Percentiles rank a stretch among this genome's conserved stretches.
These are phyloP conservation scores for Aspergillus ochraceus DNA, from an alignment of 2,329 filamentous ascomycete genomes.

Conservation along the genomic window DNA sequence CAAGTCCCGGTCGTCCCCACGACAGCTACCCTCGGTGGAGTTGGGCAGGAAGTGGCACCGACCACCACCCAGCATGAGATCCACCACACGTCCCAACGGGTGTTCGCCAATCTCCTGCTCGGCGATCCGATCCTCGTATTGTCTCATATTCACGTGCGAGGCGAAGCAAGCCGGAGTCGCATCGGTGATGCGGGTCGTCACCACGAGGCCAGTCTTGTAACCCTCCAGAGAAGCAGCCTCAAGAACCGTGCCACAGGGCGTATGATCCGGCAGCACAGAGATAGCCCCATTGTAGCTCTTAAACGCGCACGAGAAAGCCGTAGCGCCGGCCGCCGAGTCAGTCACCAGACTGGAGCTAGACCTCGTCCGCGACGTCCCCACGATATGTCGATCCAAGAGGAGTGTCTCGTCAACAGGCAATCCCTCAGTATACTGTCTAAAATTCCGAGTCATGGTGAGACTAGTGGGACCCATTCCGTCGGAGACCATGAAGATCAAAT, in stretches of 20 bases:
- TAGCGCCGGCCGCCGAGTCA: slow-evolving; percentile 94
- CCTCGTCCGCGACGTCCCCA: slow-evolving; percentile 84
- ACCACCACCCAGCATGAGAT: slow-evolving; percentile 90
- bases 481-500: slow-evolving; percentile 98
- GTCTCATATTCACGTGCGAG: slow-evolving; percentile 75
- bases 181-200: slow-evolving; percentile 92
- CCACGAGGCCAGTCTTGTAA: slow-evolving; percentile 89
- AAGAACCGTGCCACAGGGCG: slow-evolving; percentile 86
- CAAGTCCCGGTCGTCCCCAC: slow-evolving; percentile 75
- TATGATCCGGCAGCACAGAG: slow-evolving; percentile 78
- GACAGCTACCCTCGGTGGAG: slow-evolving; percentile 75
- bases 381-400: slow-evolving; percentile 81
- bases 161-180: slow-evolving; percentile 96
- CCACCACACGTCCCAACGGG: slow-evolving; percentile 80
- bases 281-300: slow-evolving; percentile 99
- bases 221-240: slow-evolving; percentile 92
- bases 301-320: slow-evolving; percentile 85
- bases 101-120: slow-evolving; percentile 89
- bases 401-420: slow-evolving; percentile 76
- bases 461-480: slow-evolving; percentile 98
- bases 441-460: slow-evolving; percentile 81
- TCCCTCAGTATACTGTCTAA: slow-evolving; percentile 72
- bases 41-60: slow-evolving; percentile 92
- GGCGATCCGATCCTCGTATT: slow-evolving; percentile 86
- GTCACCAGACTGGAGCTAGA: slow-evolving; percentile 85